A percentile compares a stretch with the other conserved stretches of the same genome.
phyloP scores from a whole-genome alignment of 2,329 filamentous ascomycete genomes.

The Colletotrichum orbiculare region DNA sequence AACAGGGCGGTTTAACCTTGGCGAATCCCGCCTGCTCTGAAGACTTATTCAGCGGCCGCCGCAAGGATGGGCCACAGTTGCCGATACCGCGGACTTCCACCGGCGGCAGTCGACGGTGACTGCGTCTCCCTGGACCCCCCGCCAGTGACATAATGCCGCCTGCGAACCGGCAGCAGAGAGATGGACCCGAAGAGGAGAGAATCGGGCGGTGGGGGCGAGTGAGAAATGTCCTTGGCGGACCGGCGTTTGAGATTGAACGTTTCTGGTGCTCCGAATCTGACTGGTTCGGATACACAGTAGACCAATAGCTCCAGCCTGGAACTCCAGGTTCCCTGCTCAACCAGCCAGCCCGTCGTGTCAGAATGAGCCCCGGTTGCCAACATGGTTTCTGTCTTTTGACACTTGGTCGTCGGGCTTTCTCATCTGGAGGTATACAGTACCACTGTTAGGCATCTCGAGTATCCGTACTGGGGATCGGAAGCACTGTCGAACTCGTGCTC shows the following conservation, averaged over 20 bases:
- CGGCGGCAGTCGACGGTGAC: neutral
- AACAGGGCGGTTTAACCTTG: neutral
- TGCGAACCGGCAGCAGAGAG: neutral
- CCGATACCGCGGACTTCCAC: slow-evolving; percentile 14
- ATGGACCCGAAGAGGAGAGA: neutral
- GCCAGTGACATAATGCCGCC: slow-evolving; percentile 4
- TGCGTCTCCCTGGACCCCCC: neutral
- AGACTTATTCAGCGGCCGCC: slow-evolving; percentile 2
- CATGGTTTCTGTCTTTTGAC: slow-evolving; percentile 3
- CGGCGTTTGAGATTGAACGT: slow-evolving; percentile 36
- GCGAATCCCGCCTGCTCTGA: neutral
- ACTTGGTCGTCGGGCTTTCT: neutral
- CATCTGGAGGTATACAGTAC: neutral
- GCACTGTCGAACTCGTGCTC: slow-evolving; percentile 11
- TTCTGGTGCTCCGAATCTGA: slow-evolving; percentile 35
- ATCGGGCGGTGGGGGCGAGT: slow-evolving; percentile 15
- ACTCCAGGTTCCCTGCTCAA: slow-evolving; percentile 12
- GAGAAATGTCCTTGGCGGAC: slow-evolving; percentile 22
- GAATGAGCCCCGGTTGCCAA: slow-evolving; percentile 13
- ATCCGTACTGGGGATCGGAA: slow-evolving; percentile 14
- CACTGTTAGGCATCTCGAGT: neutral
- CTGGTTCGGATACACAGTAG: slow-evolving; percentile 12
- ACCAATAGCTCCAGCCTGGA: slow-evolving; percentile 3
- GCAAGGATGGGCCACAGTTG: neutral
- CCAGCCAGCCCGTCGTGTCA: slow-evolving; percentile 16